These are phyloP conservation scores for Pleurotus salmoneostramineus DNA, from an alignment of 768 basidiomycete species.

Conservation along the genomic window DNA sequence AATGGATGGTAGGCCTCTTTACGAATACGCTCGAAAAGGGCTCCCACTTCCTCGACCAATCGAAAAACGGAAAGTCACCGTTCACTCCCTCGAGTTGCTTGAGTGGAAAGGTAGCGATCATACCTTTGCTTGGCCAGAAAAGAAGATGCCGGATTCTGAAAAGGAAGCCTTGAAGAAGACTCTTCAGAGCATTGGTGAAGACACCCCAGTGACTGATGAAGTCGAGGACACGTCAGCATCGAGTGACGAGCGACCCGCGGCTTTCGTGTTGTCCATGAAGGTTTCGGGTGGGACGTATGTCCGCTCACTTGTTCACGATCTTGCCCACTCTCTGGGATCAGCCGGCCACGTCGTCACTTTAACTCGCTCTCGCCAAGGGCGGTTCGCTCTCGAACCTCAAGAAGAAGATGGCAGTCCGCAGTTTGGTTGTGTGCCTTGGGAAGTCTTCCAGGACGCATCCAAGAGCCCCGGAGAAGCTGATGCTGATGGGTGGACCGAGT, in stretches of 20 bases:
- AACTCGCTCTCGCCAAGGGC: constrained; percentile 85
- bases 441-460: constrained; percentile 62
- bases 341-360: constrained; percentile 94
- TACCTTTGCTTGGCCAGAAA: constrained; percentile 70
- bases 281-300: constrained; percentile 98
- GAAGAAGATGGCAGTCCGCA: constrained; percentile 30
- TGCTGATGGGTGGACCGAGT: constrained; percentile 66
- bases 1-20: constrained; percentile 94
- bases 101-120: constrained; percentile 82
- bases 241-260: constrained; percentile 48
- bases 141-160: constrained; percentile 63
- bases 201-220: constrained; percentile 35
- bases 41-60: constrained; percentile 94
- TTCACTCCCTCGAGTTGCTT: constrained; percentile 75
- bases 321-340: constrained; percentile 78
- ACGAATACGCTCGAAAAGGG: constrained; percentile 92
- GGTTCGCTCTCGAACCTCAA: constrained; percentile 51
- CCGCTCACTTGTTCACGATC: constrained; percentile 91
- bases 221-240: constrained; percentile 21
- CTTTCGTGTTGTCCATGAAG: constrained; percentile 86
- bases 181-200: constrained; percentile 44
- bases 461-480: constrained; percentile 50
- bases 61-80: constrained; percentile 76
- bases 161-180: constrained; percentile 67
- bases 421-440: constrained; percentile 67